These are phyloP conservation scores for Lentinula sp. DNA, from an alignment of 768 basidiomycete genomes.

Conservation along the genomic window DNA sequence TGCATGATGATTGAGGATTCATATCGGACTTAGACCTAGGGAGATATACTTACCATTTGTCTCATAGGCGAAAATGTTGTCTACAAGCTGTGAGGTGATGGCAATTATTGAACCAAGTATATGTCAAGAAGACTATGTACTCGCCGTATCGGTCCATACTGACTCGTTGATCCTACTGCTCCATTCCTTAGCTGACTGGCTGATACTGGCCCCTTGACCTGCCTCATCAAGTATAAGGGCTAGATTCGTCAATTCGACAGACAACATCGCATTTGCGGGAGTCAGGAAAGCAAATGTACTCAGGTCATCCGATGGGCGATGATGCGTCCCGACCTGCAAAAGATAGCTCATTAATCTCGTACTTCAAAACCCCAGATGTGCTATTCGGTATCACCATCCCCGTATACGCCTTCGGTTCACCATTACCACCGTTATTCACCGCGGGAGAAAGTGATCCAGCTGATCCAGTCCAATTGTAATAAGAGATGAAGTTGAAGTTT, in stretches of 20 bases:
- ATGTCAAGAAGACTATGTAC: neutral
- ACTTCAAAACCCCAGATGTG: too few species aligned
- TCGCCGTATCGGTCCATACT: slow-evolving; percentile 57
- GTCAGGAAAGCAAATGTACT: slow-evolving; percentile 68
- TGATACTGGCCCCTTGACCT: slow-evolving; percentile 43
- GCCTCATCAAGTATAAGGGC: slow-evolving; percentile 52
- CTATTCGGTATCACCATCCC: slow-evolving; percentile 33
- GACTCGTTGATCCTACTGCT: slow-evolving; percentile 53
- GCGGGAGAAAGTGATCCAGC: slow-evolving; percentile 55
- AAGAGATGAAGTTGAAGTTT: slow-evolving; percentile 69
- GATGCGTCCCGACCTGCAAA: slow-evolving; percentile 64
- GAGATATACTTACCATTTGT: slow-evolving; percentile 46
- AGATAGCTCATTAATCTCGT: too few species aligned
- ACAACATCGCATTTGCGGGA: slow-evolving; percentile 80
- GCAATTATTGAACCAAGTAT: neutral
- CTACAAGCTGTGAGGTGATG: slow-evolving; percentile 37
- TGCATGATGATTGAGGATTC: slow-evolving; percentile 14
- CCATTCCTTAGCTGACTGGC: slow-evolving; percentile 47
- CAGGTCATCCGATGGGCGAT: slow-evolving; percentile 73
- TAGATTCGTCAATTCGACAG: slow-evolving; percentile 61
- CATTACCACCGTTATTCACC: slow-evolving; percentile 65
- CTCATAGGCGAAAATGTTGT: slow-evolving; percentile 73
- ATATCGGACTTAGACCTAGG: neutral
- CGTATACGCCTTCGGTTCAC: slow-evolving; percentile 70
- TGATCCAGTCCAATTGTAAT: slow-evolving; percentile 80